Evolutionary conservation across 805 yeast species (phyloP).

Genomic region (Lachancea sp.): DNA sequence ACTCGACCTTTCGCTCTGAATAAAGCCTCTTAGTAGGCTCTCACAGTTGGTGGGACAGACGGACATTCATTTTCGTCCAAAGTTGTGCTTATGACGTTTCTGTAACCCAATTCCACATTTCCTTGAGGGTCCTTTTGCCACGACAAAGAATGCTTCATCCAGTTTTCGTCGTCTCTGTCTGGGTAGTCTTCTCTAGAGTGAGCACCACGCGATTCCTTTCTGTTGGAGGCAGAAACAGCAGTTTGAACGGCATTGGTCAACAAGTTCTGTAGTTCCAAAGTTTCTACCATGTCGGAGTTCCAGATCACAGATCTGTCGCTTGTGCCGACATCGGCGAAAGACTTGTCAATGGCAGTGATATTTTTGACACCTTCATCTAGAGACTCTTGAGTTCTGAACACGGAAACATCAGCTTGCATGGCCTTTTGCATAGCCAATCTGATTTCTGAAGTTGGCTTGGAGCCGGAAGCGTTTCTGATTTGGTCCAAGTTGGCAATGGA

Average conservation of each 20-base stretch:
- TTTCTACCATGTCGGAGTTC: constrained; percentile 96
- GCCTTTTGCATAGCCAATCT: constrained; percentile 90
- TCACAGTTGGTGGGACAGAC: constrained; percentile 93
- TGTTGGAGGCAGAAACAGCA: constrained; percentile 86
- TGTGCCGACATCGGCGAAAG: constrained; percentile 71
- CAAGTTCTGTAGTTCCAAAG: constrained; percentile 92
- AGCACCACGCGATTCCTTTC: constrained; percentile 98
- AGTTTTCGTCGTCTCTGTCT: constrained; percentile 87
- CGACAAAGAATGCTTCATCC: constrained; percentile 97
- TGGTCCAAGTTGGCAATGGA: constrained; percentile 86
- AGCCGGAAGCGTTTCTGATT: constrained; percentile 79
- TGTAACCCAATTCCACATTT: constrained; percentile 68
- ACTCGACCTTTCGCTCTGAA: neutral
- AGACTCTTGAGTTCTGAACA: constrained; percentile 88
- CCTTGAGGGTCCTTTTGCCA: constrained; percentile 77
- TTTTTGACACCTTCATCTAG: constrained; percentile 85
- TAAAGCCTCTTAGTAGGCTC: constrained; percentile 62
- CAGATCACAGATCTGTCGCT: constrained; percentile 97
- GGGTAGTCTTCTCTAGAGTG: constrained; percentile 98
- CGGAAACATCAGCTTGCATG: constrained; percentile 96
- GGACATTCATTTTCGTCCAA: constrained; percentile 90
- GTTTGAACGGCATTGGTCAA: constrained; percentile 96
- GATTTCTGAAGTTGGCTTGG: constrained; percentile 76
- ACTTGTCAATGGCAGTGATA: constrained; percentile 66
- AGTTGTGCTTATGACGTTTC: constrained; percentile 76